Evolutionary conservation across 2,329 filamentous ascomycete genomes (phyloP).

Genomic region (Botrytis hyacinthi): DNA sequence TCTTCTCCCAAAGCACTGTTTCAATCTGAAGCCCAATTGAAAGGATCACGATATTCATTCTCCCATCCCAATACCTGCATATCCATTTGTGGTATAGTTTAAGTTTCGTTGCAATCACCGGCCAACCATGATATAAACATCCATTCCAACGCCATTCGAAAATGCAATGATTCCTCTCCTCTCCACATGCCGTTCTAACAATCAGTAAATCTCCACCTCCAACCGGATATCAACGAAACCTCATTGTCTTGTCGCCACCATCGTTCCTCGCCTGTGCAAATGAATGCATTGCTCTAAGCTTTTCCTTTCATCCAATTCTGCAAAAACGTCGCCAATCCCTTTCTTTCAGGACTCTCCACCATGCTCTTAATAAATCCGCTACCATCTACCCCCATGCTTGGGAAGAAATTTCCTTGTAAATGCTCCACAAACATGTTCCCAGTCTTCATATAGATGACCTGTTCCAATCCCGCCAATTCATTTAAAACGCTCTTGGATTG

Average conservation of each 20-base stretch:
- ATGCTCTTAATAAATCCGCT: slow-evolving; percentile 58
- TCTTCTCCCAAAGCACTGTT: background rate
- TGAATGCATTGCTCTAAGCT: slow-evolving; percentile 19
- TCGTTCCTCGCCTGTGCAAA: background rate
- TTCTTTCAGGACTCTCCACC: slow-evolving; percentile 58
- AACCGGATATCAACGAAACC: background rate
- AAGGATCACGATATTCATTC: background rate
- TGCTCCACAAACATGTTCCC: slow-evolving; percentile 76
- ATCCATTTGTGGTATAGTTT: slow-evolving; percentile 15
- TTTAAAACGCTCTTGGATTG: slow-evolving; percentile 84
- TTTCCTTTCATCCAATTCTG: slow-evolving; percentile 52
- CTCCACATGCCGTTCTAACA: background rate
- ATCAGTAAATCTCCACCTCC: background rate
- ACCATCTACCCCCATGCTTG: slow-evolving; percentile 61
- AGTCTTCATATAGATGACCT: slow-evolving; percentile 86
- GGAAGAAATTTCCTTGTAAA: slow-evolving; percentile 62
- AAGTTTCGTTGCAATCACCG: slow-evolving; percentile 10
- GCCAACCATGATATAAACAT: slow-evolving; percentile 10
- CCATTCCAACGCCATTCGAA: slow-evolving; percentile 17
- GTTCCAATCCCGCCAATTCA: slow-evolving; percentile 84
- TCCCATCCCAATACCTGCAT: slow-evolving; percentile 6
- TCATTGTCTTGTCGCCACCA: background rate
- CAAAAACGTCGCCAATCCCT: slow-evolving; percentile 63
- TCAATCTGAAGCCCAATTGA: background rate
- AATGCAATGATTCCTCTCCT: slow-evolving; percentile 16